Percentiles rank a stretch among this genome's conserved stretches.
Conservation (phyloP, 2,329 filamentous ascomycete species). For the Fusarium domesticum region DNA sequence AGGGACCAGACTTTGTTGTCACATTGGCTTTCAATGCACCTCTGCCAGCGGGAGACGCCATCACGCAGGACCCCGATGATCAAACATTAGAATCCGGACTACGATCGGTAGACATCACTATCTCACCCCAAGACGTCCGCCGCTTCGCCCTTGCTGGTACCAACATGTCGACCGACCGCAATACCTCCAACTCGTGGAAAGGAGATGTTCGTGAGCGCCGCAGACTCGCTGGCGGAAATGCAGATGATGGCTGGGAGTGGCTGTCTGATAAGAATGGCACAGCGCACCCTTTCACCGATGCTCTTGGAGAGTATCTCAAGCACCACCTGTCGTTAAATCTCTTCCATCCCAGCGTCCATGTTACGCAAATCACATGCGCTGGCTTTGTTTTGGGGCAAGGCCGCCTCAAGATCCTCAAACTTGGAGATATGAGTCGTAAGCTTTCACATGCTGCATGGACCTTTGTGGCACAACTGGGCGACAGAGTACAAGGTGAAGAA, state of each 20-base stretch:
- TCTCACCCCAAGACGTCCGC: conserved; percentile 46
- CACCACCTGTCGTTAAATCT: conserved; percentile 54
- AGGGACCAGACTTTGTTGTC: conserved; percentile 46
- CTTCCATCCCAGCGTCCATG: conserved; percentile 52
- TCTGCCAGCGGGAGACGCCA: conserved; percentile 11
- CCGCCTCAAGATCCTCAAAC: conserved; percentile 46
- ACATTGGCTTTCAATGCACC: conserved; percentile 51
- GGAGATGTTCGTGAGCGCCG: conserved; percentile 39
- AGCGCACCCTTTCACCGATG: conserved; percentile 46
- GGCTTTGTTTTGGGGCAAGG: conserved; percentile 55
- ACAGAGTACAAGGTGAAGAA: conserved; percentile 32
- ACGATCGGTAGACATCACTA: conserved; percentile 50
- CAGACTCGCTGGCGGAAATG: conserved; percentile 45
- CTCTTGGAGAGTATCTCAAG: conserved; percentile 48
- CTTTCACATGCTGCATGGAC: conserved; percentile 37
- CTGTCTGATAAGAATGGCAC: conserved; percentile 24
- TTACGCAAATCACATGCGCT: conserved; percentile 53
- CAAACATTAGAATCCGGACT: conserved; percentile 29
- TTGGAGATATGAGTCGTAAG: conserved; percentile 31
- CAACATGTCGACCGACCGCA: conserved; percentile 2
- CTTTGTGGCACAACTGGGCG: conserved; percentile 37
- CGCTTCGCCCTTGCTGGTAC: conserved; percentile 46
- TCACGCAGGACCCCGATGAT: conserved; percentile 1
- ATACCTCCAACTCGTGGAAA: conserved; percentile 27
- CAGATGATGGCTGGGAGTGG: conserved; percentile 55